Percentiles rank a stretch among this genome's conserved stretches.
Conservation (phyloP, 1,284 basidiomycete species). For the Coniferiporia sulphurascens region DNA sequence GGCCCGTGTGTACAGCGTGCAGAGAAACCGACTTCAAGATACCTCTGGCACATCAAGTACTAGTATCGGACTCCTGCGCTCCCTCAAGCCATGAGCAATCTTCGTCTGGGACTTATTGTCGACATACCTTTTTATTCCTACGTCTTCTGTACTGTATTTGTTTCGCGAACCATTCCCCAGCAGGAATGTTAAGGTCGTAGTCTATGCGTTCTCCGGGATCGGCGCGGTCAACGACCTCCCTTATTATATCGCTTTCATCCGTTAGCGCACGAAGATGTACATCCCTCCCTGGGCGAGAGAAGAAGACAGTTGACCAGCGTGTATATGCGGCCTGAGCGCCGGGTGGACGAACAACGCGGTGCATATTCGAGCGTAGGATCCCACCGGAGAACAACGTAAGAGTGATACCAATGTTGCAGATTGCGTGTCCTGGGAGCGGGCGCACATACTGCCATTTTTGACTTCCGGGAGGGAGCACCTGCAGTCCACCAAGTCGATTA, state of each 20-base stretch:
- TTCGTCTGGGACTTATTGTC: background rate
- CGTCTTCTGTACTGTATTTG: background rate
- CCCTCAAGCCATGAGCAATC: too few relatives aligned
- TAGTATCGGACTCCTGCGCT: too few relatives aligned
- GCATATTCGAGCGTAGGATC: background rate
- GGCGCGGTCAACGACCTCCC: background rate
- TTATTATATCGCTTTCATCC: slow-evolving; percentile 36
- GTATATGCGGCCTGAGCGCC: slow-evolving; percentile 43
- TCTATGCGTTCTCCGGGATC: background rate
- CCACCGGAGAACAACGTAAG: slow-evolving; percentile 43
- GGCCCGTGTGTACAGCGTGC: too few relatives aligned
- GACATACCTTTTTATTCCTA: background rate
- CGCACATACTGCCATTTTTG: slow-evolving; percentile 58
- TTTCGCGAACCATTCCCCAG: background rate
- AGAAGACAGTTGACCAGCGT: slow-evolving; percentile 59
- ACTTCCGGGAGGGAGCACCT: slow-evolving; percentile 58
- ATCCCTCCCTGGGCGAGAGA: slow-evolving; percentile 53
- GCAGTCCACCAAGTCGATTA: slow-evolving; percentile 66
- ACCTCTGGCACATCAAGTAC: too few relatives aligned
- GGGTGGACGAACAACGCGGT: slow-evolving; percentile 23
- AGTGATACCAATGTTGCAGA: slow-evolving; percentile 60
- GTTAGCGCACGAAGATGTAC: slow-evolving; percentile 41
- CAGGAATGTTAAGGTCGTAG: background rate
- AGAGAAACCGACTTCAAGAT: too few relatives aligned
- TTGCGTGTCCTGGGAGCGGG: slow-evolving; percentile 51